Conservation (phyloP, 495 filamentous ascomycete species). For the Xylaria scruposa region DNA sequence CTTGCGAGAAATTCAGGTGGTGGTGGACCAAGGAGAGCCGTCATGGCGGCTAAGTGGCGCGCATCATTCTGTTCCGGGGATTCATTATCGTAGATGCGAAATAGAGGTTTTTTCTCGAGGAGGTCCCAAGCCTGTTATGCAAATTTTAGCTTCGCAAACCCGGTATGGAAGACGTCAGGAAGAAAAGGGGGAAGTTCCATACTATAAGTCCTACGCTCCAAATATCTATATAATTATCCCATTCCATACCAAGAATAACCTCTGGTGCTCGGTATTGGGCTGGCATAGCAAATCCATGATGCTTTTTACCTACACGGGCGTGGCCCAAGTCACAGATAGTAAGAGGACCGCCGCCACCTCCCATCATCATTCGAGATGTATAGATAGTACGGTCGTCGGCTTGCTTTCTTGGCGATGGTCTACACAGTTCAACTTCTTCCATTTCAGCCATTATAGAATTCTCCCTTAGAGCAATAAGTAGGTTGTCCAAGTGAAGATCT, state of each 20-base stretch:
- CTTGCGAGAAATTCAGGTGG: conserved; percentile 17
- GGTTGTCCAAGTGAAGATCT: too few species aligned
- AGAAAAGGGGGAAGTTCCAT: not conserved
- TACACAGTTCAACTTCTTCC: too few species aligned
- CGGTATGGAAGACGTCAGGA: too few species aligned
- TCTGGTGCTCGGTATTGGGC: conserved; percentile 15
- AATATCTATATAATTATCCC: conserved; percentile 5
- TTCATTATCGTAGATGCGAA: conserved; percentile 26
- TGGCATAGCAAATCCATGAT: conserved; percentile 25
- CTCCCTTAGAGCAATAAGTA: too few species aligned
- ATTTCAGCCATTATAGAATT: too few species aligned
- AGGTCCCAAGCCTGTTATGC: conserved; percentile 30
- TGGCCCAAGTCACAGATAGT: conserved; percentile 29
- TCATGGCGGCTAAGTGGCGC: conserved; percentile 22
- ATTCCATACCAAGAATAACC: conserved; percentile 11
- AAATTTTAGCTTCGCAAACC: conserved; percentile 12
- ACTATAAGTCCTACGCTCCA: conserved; percentile 18
- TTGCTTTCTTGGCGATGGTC: conserved; percentile 24
- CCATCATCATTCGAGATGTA: conserved; percentile 25
- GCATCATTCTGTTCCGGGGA: conserved; percentile 31
- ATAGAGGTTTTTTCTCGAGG: conserved; percentile 30
- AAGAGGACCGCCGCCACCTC: conserved; percentile 23
- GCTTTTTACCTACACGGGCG: conserved; percentile 27
- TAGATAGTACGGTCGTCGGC: conserved; percentile 26
- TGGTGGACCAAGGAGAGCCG: conserved; percentile 28